Evolutionary conservation across 2,329 filamentous ascomycete species (phyloP).

Genomic region (Domatiomyces catenatus): DNA sequence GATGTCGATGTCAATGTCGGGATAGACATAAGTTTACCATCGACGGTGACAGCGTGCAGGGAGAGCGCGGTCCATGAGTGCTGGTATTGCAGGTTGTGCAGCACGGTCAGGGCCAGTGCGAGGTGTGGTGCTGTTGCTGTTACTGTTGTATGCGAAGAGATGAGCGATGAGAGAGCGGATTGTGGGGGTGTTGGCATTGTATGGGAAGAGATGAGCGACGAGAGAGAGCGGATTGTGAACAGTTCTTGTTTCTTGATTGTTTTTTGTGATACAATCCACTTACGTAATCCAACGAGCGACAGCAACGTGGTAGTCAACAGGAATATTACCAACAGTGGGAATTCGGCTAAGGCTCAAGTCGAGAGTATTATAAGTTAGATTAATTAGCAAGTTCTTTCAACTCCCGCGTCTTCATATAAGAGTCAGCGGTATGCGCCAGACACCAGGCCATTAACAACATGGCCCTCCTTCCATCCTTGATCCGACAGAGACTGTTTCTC

Average conservation of each 20-base stretch:
- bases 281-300: too few relatives aligned
- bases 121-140: conserved; percentile 17
- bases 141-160: conserved; percentile 19
- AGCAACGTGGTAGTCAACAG: too few relatives aligned
- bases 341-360: too few relatives aligned
- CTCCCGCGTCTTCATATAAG: neutral
- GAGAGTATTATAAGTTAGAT: too few relatives aligned
- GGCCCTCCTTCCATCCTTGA: conserved; percentile 61
- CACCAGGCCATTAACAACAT: conserved; percentile 65
- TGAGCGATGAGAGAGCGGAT: conserved; percentile 28
- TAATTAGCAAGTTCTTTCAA: too few relatives aligned
- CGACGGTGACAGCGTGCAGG: conserved; percentile 18
- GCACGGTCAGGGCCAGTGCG: conserved; percentile 41
- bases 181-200: conserved; percentile 11
- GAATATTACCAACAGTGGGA: too few relatives aligned
- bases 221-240: too few relatives aligned
- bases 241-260: too few relatives aligned
- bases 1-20: neutral
- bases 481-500: conserved; percentile 48
- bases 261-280: too few relatives aligned
- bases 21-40: conserved; percentile 1
- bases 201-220: too few relatives aligned
- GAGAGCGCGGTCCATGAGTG: conserved; percentile 45
- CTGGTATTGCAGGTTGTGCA: conserved; percentile 49
- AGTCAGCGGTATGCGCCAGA: neutral